phyloP scores from a whole-genome alignment of 305 asterid species.

The Fraxinus latifolia region DNA sequence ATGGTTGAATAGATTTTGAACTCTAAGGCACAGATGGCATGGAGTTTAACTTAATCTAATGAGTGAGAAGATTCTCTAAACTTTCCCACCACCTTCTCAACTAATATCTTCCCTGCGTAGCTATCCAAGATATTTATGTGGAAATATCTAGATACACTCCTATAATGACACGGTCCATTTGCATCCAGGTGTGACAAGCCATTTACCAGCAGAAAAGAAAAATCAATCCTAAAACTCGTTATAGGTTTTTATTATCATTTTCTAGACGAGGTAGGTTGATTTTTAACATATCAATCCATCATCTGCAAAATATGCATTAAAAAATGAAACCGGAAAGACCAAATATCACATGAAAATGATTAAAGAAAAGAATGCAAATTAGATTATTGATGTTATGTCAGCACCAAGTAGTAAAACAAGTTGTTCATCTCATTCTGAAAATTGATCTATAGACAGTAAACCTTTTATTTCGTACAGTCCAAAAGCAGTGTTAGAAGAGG shows the following conservation, averaged over 20 bases:
- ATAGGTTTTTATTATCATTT: not conserved
- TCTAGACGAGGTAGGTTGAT: not conserved
- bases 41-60: not conserved
- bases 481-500: conserved; percentile 11
- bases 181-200: not conserved
- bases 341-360: not conserved
- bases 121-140: not conserved
- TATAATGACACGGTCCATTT: not conserved
- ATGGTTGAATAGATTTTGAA: not conserved
- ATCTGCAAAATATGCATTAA: not conserved
- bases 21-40: not conserved
- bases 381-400: not conserved
- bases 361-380: not conserved
- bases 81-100: not conserved
- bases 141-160: not conserved
- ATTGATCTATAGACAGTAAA: not conserved
- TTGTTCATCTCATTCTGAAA: not conserved
- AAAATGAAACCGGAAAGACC: not conserved
- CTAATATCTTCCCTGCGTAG: not conserved
- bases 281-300: not conserved
- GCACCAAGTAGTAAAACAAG: not conserved
- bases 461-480: not conserved
- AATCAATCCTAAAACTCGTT: not conserved
- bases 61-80: not conserved
- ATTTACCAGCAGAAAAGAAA: not conserved